A percentile compares a stretch with the other conserved stretches of the same genome.
Evolutionary conservation across 169 alveolate genomes (phyloP).

Genomic region (Plasmodium chabaudi): DNA sequence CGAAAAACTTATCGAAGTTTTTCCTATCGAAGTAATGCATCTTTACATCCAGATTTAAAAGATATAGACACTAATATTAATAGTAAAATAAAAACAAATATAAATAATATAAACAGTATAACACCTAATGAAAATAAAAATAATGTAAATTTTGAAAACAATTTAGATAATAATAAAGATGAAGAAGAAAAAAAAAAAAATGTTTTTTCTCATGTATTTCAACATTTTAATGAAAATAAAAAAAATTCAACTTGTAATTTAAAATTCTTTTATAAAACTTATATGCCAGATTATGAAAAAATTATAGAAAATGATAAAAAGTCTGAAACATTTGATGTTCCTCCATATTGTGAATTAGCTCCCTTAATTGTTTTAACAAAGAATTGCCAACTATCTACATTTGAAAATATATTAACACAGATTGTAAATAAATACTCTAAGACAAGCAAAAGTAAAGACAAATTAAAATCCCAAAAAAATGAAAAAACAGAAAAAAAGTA

Average conservation of each 20-base stretch:
- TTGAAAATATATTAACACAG: constrained; percentile 78
- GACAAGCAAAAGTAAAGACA: constrained; percentile 39
- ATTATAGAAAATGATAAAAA: constrained; percentile 73
- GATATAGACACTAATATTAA: constrained; percentile 18
- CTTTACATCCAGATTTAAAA: constrained; percentile 21
- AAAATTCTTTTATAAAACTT: constrained; percentile 67
- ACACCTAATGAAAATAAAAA: constrained; percentile 5
- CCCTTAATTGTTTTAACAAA: constrained; percentile 78
- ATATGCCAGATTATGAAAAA: constrained; percentile 74
- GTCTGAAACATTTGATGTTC: constrained; percentile 74
- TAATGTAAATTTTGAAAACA: constrained; percentile 3
- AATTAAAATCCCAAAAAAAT: constrained; percentile 2
- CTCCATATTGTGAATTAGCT: constrained; percentile 87
- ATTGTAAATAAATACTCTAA: constrained; percentile 60
- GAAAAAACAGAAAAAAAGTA: neutral
- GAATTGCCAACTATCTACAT: constrained; percentile 78
- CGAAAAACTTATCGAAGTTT: constrained; percentile 36
- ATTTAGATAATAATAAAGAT: neutral
- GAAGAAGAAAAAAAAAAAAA: constrained; percentile 25
- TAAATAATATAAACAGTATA: neutral
- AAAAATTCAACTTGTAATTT: constrained; percentile 49
- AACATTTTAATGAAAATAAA: constrained; percentile 58
- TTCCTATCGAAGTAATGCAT: constrained; percentile 45
- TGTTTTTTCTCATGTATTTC: constrained; percentile 57
- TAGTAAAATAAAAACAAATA: neutral